Evolutionary conservation across 228 moss, liverwort and hornwort species (phyloP), one percentile per base, ranked within the genome.

Genomic region (Sphagnum magellanicum): DNA sequence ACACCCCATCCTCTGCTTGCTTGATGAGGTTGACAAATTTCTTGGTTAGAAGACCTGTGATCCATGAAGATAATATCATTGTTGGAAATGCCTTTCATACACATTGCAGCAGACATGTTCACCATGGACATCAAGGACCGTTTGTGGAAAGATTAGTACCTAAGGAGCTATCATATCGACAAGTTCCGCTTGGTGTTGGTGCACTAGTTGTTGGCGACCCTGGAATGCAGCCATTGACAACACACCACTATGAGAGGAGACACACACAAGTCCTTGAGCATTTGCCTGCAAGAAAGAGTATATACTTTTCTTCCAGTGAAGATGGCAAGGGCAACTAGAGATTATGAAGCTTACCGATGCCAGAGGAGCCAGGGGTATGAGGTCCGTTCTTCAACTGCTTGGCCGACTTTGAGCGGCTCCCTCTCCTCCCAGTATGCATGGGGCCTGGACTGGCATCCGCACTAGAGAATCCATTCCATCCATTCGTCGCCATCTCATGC

Each of bases 11-110:
- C 16, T 94, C 91, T 14, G 91, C 91, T 81, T 94, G 89, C 79
- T 91, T 89, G 70, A 93, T 89, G 53, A 93, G 93, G 74, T 90
- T 85, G 74, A 93, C 91, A 5, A 93, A 93, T 77, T 93, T 93
- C 76, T 91, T 93, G 0, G 93, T 93, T 61, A 93, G 73, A 48
- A 93, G 74, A 71, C 89, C 93, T 93, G 79, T 8, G 55, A 55
- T 12, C 8, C 55, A 55, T 55, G 55, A 55, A 55, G 55, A 55
- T 2, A 55, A 12, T 55, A 55, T 55, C 8, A 8, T 4, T 55
- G 55, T 8, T 8, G 8, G 55, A 55, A 55, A 55, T 1, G 55
- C 9, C 12, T 55, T 55, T 55, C 4, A 55, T 12, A 1, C 32
- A 10, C 6, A 55, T 55, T 8, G 12, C 55, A 55, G 12, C 55